Evolutionary conservation across 176 grass and related monocot genomes (phyloP).

Genomic region (Oryza meyeriana): DNA sequence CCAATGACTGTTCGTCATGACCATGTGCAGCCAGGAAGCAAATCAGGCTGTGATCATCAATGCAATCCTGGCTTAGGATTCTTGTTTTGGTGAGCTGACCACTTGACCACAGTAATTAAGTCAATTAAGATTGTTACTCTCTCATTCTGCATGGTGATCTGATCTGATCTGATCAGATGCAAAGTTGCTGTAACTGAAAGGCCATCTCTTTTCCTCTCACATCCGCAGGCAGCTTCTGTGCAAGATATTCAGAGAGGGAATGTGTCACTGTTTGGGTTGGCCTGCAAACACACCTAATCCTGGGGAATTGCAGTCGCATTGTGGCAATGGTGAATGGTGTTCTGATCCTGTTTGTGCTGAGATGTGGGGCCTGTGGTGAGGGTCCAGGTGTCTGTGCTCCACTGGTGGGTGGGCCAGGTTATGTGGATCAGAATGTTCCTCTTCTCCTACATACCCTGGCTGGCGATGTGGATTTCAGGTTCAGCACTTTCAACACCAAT

Average conservation of each 20-base stretch:
- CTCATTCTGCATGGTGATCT: background rate
- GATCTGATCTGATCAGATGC: background rate
- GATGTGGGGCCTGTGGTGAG: background rate
- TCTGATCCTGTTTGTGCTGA: background rate
- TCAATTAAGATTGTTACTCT: background rate
- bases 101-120: background rate
- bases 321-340: background rate
- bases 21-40: background rate
- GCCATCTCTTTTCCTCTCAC: background rate
- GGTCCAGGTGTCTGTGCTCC: background rate
- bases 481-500: background rate
- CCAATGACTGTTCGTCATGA: background rate
- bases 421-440: conserved; percentile 1
- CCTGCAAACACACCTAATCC: background rate
- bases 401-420: background rate
- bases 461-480: background rate
- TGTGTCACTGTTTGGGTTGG: background rate
- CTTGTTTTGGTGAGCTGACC: conserved; percentile 7
- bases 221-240: background rate
- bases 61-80: background rate
- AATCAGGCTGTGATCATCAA: background rate
- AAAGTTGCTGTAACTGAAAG: background rate
- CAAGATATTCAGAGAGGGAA: background rate
- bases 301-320: background rate
- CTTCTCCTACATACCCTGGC: background rate